Base-by-base conservation (phyloP, 1,139 yeast species). In the Taphrina flavorubra region DNA sequence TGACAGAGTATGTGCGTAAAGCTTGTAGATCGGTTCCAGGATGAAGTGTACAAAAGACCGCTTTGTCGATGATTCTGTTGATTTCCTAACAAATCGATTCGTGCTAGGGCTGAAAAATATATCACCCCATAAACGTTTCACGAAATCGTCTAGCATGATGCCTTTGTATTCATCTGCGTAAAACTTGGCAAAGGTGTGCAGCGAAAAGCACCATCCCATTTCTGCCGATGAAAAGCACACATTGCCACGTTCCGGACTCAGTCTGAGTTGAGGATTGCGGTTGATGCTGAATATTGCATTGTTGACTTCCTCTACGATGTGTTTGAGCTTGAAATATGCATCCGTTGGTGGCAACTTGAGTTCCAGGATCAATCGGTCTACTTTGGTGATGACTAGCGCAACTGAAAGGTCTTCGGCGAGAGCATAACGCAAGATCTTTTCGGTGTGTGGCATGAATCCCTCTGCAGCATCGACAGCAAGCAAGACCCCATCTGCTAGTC, bases 401-500 rank as follows among this genome's bases (percentile, higher is more conserved):
- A 92, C 76, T 0, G 88, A 84, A 1, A 86, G 75, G 51, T 85
- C 80, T 8, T 81, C 79, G 36, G 78, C 75, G 6, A 88, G 71
- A 0, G 86, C 84, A 70, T 83, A 82, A 51, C 83, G 79, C 2
- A 90, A 75, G 0, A 85, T 78, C 37, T 79, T 74, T 71, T 82
- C 81, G 36, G 87, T 84, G 57, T 85, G 80, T 31, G 82, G 78
- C 1, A 88, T 85, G 13, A 91, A 76, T 0, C 98, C 98, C 76
- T 92, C 97, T 0, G 91, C 87, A 0, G 84, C 88, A 77, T 95
- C 99, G n/a, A 94, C 80, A 0, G 91, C 89, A 0, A 92, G 77
- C 0, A 88, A 79, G 0, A 84, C 85, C 1, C 88, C 86, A 72
- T 94, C 98, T 0, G 84, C 84, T 0, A 86, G 81, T 40, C 85